phyloP scores from a whole-genome alignment of 805 yeast genomes.

The Starmerella davenportii region DNA sequence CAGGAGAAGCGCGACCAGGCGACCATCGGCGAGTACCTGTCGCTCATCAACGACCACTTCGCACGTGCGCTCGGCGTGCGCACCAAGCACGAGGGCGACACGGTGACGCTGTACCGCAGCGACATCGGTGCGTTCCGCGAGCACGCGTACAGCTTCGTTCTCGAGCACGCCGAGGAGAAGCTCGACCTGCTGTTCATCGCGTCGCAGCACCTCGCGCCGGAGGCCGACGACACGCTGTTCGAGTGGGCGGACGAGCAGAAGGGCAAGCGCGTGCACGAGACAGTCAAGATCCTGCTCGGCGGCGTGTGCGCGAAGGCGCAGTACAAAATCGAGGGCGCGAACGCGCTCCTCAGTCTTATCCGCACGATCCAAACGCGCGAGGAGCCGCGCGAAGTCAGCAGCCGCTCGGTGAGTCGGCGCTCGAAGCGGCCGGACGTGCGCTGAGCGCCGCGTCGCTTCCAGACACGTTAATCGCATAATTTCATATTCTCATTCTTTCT shows the following conservation, averaged over 20 bases:
- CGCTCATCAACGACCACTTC: constrained; percentile 65
- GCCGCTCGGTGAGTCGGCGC: background rate
- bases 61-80: constrained; percentile 42
- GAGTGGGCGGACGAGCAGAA: constrained; percentile 17
- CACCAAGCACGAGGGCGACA: constrained; percentile 53
- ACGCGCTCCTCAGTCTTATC: constrained; percentile 19
- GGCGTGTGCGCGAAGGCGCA: constrained; percentile 19
- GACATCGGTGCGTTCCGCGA: constrained; percentile 31
- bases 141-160: constrained; percentile 10
- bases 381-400: constrained; percentile 1
- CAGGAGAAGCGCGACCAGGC: constrained; percentile 38
- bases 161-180: constrained; percentile 5
- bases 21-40: constrained; percentile 66
- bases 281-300: constrained; percentile 20
- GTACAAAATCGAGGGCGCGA: constrained; percentile 21
- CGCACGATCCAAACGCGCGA: constrained; percentile 10
- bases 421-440: background rate
- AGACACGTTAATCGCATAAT: too few species aligned
- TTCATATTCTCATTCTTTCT: too few species aligned
- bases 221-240: constrained; percentile 20
- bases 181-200: constrained; percentile 18
- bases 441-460: too few species aligned
- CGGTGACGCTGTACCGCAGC: constrained; percentile 53
- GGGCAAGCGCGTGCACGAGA: constrained; percentile 5
- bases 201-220: constrained; percentile 16